Evolutionary conservation across 768 basidiomycete species (phyloP).

Genomic region (Leccinellum albellum): DNA sequence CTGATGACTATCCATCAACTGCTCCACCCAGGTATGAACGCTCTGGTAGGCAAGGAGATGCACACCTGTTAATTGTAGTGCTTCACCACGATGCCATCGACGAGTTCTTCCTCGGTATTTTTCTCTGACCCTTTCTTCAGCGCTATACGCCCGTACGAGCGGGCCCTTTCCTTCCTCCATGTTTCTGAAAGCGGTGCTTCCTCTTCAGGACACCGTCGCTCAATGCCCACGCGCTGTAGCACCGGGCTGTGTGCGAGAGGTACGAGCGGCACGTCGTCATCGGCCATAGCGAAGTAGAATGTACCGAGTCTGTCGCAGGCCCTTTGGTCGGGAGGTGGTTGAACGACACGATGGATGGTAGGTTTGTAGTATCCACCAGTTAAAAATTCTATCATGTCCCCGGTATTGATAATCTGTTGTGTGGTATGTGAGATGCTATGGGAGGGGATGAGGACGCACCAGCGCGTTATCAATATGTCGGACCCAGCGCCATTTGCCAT

Average conservation of each 20-base stretch:
- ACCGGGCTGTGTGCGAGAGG: constrained; percentile 48
- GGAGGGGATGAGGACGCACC: constrained; percentile 26
- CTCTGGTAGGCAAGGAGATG: background rate
- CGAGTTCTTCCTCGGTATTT: constrained; percentile 50
- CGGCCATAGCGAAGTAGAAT: constrained; percentile 53
- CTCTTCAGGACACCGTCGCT: constrained; percentile 33
- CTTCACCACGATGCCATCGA: constrained; percentile 52
- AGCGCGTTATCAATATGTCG: constrained; percentile 55
- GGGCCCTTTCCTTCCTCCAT: constrained; percentile 49
- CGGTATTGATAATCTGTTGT: constrained; percentile 54
- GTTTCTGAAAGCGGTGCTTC: constrained; percentile 46
- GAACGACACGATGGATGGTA: constrained; percentile 59
- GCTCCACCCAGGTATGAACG: background rate
- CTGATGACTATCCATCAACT: too few relatives aligned
- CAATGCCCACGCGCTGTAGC: constrained; percentile 41
- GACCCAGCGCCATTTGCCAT: constrained; percentile 56
- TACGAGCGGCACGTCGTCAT: constrained; percentile 45
- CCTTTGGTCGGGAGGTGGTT: constrained; percentile 52
- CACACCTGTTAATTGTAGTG: constrained; percentile 48
- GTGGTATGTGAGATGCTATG: background rate
- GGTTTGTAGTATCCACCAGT: constrained; percentile 55
- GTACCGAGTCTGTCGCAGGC: constrained; percentile 46
- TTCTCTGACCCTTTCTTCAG: constrained; percentile 38
- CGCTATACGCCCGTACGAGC: constrained; percentile 47
- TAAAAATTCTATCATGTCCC: constrained; percentile 55